Evolutionary conservation across 345 rosid genomes (phyloP).

Genomic region (Camelina sativa): DNA sequence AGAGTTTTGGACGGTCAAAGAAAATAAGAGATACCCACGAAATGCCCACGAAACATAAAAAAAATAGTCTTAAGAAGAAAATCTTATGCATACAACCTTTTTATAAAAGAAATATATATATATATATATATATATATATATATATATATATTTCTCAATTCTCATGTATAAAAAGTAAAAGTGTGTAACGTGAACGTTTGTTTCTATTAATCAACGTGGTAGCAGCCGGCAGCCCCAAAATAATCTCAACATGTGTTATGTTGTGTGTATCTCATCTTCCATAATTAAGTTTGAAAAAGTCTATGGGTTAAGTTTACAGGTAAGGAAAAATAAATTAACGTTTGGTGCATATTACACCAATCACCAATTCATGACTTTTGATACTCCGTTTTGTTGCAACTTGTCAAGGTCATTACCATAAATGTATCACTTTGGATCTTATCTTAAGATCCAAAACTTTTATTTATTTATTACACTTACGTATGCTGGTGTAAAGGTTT

Average conservation of each 20-base stretch:
- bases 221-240: constrained; percentile 14
- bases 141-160: too few species aligned
- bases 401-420: constrained; percentile 6
- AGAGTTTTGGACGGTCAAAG: too few species aligned
- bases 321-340: constrained; percentile 7
- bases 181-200: constrained; percentile 27
- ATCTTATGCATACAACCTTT: constrained; percentile 2
- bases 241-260: constrained; percentile 15
- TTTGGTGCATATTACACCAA: constrained; percentile 17
- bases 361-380: constrained; percentile 9
- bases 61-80: background rate
- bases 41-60: background rate
- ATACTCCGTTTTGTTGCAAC: background rate
- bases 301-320: background rate
- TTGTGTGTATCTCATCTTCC: constrained; percentile 16
- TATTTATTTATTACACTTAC: too few species aligned
- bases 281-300: constrained; percentile 14
- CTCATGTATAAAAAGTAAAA: background rate
- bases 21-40: background rate
- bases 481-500: background rate
- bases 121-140: too few species aligned
- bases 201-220: constrained; percentile 16
- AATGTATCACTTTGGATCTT: background rate
- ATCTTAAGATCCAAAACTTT: background rate
- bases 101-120: too few species aligned